Percentiles rank a stretch among this genome's conserved stretches.
phyloP scores from a whole-genome alignment of 345 rosid species.

The Brassica incana region DNA sequence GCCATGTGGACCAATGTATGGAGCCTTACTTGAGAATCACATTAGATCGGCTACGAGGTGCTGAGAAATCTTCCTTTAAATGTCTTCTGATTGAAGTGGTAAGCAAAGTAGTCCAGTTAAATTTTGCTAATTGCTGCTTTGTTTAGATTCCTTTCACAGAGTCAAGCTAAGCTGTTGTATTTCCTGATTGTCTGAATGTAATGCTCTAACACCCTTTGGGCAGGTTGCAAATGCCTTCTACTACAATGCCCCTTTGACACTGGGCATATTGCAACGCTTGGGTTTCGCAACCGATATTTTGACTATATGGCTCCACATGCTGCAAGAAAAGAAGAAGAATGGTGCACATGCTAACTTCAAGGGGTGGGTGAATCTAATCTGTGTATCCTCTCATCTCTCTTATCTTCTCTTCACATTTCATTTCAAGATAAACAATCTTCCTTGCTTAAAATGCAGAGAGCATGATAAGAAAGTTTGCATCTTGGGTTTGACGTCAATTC shows the following conservation, averaged over 20 bases:
- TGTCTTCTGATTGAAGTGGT: constrained; percentile 99
- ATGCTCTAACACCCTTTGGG: constrained; percentile 13
- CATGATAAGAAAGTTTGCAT: constrained; percentile 97
- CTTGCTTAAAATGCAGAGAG: constrained; percentile 55
- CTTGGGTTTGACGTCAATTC: constrained; percentile 87
- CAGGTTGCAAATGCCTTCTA: constrained; percentile 95
- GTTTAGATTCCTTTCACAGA: not conserved
- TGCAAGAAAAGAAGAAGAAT: constrained; percentile 90
- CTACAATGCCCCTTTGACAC: constrained; percentile 79
- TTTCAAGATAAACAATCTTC: not conserved
- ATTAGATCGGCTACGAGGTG: constrained; percentile 68
- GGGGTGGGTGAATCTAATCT: constrained; percentile 51
- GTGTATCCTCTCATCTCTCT: constrained; percentile 5
- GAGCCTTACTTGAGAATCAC: constrained; percentile 92
- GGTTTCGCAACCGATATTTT: constrained; percentile 75
- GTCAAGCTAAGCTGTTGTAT: constrained; percentile 5
- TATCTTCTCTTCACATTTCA: not conserved
- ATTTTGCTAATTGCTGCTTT: constrained; percentile 3
- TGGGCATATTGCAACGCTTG: constrained; percentile 70
- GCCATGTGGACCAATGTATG: constrained; percentile 95
- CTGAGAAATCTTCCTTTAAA: constrained; percentile 80
- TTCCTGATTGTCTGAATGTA: constrained; percentile 24
- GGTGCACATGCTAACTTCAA: constrained; percentile 77
- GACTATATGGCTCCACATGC: constrained; percentile 87
- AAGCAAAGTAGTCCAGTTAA: constrained; percentile 34